Evolutionary conservation across 495 filamentous ascomycete genomes (phyloP).

Genomic region (Schizothecium vesticola): DNA sequence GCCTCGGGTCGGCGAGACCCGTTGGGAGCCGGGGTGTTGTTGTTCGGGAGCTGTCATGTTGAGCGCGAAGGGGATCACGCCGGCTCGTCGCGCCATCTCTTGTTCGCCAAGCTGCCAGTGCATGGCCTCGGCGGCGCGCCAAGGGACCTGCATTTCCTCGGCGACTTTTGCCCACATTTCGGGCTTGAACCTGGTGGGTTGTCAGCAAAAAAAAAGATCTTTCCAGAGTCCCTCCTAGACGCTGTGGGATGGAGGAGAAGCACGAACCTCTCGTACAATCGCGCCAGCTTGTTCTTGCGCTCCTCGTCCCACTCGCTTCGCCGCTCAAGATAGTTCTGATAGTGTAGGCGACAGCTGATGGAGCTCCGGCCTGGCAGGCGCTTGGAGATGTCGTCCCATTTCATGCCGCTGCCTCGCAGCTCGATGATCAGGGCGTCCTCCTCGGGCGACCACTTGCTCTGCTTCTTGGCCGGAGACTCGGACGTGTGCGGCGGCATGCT

Average conservation of each 20-base stretch:
- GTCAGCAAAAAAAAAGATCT: constrained; percentile 18
- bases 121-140: constrained; percentile 94
- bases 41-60: constrained; percentile 57
- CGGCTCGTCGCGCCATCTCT: constrained; percentile 89
- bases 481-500: constrained; percentile 49
- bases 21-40: constrained; percentile 28
- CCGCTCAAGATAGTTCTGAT: constrained; percentile 94
- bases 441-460: constrained; percentile 91
- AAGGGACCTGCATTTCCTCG: constrained; percentile 92
- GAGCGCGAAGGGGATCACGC: constrained; percentile 71
- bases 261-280: constrained; percentile 88
- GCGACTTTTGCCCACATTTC: constrained; percentile 96
- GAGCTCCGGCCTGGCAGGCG: constrained; percentile 82
- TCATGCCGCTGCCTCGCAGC: constrained; percentile 82
- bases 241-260: neutral
- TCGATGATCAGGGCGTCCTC: constrained; percentile 89
- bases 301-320: constrained; percentile 93
- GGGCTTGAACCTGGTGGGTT: constrained; percentile 70
- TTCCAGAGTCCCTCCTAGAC: neutral
- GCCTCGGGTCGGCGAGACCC: constrained; percentile 30
- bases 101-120: constrained; percentile 93
- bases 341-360: constrained; percentile 90
- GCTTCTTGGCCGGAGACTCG: constrained; percentile 84
- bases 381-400: constrained; percentile 97
- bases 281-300: constrained; percentile 90